Base-by-base conservation (phyloP, 2,329 filamentous ascomycete genomes). In the Pseudocercospora macadamiae region DNA sequence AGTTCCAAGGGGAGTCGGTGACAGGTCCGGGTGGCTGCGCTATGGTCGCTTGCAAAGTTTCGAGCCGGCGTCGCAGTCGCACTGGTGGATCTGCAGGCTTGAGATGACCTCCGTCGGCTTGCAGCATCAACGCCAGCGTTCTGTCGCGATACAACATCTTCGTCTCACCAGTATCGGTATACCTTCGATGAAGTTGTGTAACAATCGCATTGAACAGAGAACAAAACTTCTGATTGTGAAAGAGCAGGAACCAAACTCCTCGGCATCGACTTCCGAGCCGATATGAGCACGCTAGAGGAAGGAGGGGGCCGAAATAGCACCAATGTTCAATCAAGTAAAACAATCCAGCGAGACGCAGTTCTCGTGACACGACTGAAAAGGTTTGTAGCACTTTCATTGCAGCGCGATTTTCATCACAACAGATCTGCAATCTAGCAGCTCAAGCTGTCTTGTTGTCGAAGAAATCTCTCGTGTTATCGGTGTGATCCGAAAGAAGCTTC, bases 311-410 rank as follows among this genome's bases (percentile, higher is more conserved):
- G n/a, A n/a, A n/a, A n/a, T n/a, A n/a, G n/a, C n/a, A n/a, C n/a
- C n/a, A n/a, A n/a, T n/a, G n/a, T n/a, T n/a, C n/a, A n/a, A n/a
- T n/a, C n/a, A n/a, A n/a, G n/a, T n/a, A n/a, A n/a, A n/a, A n/a
- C n/a, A n/a, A n/a, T n/a, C n/a, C n/a, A n/a, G n/a, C n/a, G n/a
- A n/a, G n/a, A 45, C 19, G 39, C 19, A 21, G 39, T 19, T 7
- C 39, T 45, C 21, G 39, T 45, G 39, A 45, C 39, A 45, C 39
- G 9, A 45, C 19, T 21, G 39, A 21, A 19, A 10, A 21, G 19
- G 51, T 39, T 18, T n/a, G 39, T 34, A 25, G 32, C 51, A 45
- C n/a, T 51, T 16, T 51, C 30, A 28, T 51, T 18, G n/a, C n/a
- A n/a, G n/a, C n/a, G n/a, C n/a, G n/a, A n/a, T n/a, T n/a, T n/a